Base-by-base conservation (phyloP, 352 stramenopile genomes). In the Phytopythium oedochilum region DNA sequence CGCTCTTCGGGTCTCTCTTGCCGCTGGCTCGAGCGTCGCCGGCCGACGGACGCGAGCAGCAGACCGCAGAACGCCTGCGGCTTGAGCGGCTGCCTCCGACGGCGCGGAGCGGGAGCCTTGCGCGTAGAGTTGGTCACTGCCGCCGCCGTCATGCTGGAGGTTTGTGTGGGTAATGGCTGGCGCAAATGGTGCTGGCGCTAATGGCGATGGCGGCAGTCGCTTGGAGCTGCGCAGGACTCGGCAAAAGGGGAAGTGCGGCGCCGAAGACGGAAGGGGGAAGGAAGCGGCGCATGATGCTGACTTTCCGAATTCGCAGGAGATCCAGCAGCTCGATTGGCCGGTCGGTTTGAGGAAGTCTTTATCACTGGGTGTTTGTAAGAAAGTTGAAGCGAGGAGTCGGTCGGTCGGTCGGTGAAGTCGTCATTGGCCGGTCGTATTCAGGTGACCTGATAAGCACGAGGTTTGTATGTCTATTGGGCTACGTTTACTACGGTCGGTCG, bases 351-450 rank as follows among this genome's bases (percentile, higher is more conserved):
- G 15, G 1, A 39, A 9, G 5, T 26, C 15, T 9, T 29, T 17
- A 26, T 5, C n/a, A 39, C 2, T 52, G 39, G 12, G 26, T 10
- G 3, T 39, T 23, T 17, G 28, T 52, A 52, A 28, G n/a, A 6
- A 28, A 9, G 39, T 52, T 15, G 18, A 9, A 28, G 9, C 10
- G 28, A 52, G 12, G 6, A 11, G 10, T 10, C 14, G 45, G 45
- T 52, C 45, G 45, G 45, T 52, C 45, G 45, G 45, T 52, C 45
- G 45, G 29, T 52, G 29, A 52, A 26, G 8, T 2, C 4, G 8
- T 34, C 10, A 22, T 2, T 25, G 22, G 43, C 1, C 45, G 45
- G 45, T 39, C 45, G 45, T 6, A 1, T 25, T 39, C 2, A 26
- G 6, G 2, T 2, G n/a, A 18, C 9, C 25, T 4, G 12, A 40